Evolutionary conservation across 2,329 filamentous ascomycete genomes (phyloP), one percentile per base, ranked within the genome.

Genomic region (Podosphaera xanthii): DNA sequence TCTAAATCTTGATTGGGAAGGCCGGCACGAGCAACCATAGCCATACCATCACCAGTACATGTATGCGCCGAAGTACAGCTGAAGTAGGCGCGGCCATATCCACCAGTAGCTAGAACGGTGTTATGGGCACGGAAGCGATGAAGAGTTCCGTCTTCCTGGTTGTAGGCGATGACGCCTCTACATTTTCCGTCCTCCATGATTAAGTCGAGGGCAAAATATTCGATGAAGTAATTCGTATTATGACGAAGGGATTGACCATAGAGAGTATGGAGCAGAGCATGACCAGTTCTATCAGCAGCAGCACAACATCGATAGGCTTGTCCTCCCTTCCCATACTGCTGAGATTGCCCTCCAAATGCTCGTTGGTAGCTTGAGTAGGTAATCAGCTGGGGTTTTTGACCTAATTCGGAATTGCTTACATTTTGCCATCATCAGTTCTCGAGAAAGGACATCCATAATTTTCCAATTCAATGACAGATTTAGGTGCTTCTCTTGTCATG

Each of bases 211-310:
- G 90, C 92, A 72, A 97, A 98, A 79, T 90, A 97, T 75, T 97
- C 92, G 72, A 98, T 96, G 76, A 98, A 97, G 80, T 96, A 98
- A 78, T 96, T 96, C 70, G 91, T 96, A 79, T 96, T 95, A 80
- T 97, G 89, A 70, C 87, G 80, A 62, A 97, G 81, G 59, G 90
- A 96, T 77, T 96, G 91, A 68, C 92, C 92, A 75, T 97, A 98
- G 65, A 98, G 86, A 34, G 92, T 98, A 80, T 98, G 92, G 58
- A 98, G 82, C 66, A 98, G 86, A 69, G 92, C 92, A 75, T 98
- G 92, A 64, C 92, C 92, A 63, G 92, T 97, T 79, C 91, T 81
- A 72, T 98, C 92, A 66, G 91, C 92, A 62, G 90, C 92, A 72
- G 91, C 72, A 94, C 79, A 89, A 94, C 62, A 64, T 75, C 92